Conservation (phyloP, 2,329 filamentous ascomycete species). For the Fusarium nurragi region DNA sequence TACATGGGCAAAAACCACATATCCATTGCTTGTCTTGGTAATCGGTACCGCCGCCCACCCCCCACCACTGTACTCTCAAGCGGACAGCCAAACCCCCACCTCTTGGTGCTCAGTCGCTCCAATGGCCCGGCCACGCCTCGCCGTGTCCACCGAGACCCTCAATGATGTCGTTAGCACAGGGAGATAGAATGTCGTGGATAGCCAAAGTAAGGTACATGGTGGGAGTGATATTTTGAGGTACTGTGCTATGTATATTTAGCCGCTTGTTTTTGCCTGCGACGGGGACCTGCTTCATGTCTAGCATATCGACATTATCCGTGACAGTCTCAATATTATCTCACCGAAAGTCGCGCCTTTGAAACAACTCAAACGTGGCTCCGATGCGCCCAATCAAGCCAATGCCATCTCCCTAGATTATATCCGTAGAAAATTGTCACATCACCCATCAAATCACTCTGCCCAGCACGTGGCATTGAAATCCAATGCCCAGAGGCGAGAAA, state of each 20-base stretch:
- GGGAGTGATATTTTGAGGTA: neutral
- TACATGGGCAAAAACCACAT: conserved; percentile 11
- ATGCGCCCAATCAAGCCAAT: neutral
- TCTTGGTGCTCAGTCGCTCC: conserved; percentile 19
- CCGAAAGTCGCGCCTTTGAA: conserved; percentile 16
- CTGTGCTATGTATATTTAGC: conserved; percentile 22
- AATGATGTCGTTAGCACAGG: conserved; percentile 37
- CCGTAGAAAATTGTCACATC: neutral
- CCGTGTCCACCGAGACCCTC: conserved; percentile 38
- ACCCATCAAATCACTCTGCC: conserved; percentile 1
- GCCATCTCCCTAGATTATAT: neutral
- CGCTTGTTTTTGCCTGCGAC: conserved; percentile 21
- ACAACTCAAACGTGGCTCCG: neutral
- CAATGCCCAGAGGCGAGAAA: neutral
- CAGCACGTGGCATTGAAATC: conserved; percentile 21
- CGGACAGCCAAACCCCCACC: conserved; percentile 27
- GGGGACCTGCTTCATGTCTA: neutral
- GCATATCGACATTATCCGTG: conserved; percentile 18
- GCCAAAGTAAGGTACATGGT: conserved; percentile 4
- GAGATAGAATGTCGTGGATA: conserved; percentile 35
- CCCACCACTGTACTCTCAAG: conserved; percentile 19
- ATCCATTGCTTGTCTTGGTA: conserved; percentile 32
- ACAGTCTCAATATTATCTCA: conserved; percentile 1
- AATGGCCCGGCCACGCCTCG: conserved; percentile 30
- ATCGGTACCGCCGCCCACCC: conserved; percentile 20